A percentile compares a stretch with the other conserved stretches of the same genome.
Evolutionary conservation across 352 stramenopile species (phyloP).

Genomic region (Labyrinthula sp.): DNA sequence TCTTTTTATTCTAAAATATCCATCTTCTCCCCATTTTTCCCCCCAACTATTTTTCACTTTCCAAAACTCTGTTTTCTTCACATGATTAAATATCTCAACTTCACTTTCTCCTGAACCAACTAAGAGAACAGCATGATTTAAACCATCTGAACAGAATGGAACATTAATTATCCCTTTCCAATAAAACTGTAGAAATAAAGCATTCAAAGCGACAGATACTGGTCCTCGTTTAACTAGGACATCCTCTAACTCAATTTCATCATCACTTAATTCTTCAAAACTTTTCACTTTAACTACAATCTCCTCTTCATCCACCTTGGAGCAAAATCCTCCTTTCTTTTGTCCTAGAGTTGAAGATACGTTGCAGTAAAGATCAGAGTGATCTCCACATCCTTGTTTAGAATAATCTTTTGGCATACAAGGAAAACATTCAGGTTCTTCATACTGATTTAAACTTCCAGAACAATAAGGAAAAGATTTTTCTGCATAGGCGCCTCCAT

Average conservation of each 20-base stretch:
- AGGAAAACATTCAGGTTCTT: slow-evolving; percentile 20
- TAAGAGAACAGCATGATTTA: slow-evolving; percentile 19
- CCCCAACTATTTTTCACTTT: slow-evolving; percentile 19
- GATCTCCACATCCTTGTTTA: slow-evolving; percentile 6
- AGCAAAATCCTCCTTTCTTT: neutral
- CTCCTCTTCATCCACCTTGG: too few relatives aligned
- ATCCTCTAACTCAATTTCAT: slow-evolving; percentile 1
- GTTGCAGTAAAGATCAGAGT: slow-evolving; percentile 19
- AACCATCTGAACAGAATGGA: slow-evolving; percentile 4
- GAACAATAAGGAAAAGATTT: slow-evolving; percentile 19
- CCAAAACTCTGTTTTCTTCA: slow-evolving; percentile 3
- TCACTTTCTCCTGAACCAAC: too few relatives aligned
- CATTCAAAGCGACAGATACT: slow-evolving; percentile 12
- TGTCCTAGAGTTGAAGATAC: slow-evolving; percentile 6
- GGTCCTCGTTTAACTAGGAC: slow-evolving; percentile 4
- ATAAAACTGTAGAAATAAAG: slow-evolving; percentile 23
- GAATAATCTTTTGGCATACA: slow-evolving; percentile 25
- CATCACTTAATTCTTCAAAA: slow-evolving; percentile 2
- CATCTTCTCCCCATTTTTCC: slow-evolving; percentile 32
- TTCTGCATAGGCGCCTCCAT: slow-evolving; percentile 13
- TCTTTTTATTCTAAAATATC: slow-evolving; percentile 33
- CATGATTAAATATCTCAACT: slow-evolving; percentile 1
- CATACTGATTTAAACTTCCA: neutral
- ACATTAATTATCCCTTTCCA: slow-evolving; percentile 10
- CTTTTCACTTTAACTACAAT: neutral